phyloP scores from a whole-genome alignment of 2,329 filamentous ascomycete genomes.

The Myriosclerotinia scirpicola region DNA sequence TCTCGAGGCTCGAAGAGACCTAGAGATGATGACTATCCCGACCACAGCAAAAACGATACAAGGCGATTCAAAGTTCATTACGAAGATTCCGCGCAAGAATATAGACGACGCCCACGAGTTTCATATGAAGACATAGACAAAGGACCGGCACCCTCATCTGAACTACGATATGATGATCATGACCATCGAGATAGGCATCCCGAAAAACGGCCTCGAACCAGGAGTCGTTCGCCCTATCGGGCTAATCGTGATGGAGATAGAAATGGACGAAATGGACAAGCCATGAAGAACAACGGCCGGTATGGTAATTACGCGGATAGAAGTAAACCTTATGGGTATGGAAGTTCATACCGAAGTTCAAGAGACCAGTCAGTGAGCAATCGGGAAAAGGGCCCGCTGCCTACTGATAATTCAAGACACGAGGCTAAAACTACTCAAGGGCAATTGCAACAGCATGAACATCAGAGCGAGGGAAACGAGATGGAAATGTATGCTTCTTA shows the following conservation, averaged over 20 bases:
- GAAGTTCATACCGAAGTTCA: conserved; percentile 50
- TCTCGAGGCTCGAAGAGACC: conserved; percentile 63
- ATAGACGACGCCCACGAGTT: conserved; percentile 49
- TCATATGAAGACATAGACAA: conserved; percentile 59
- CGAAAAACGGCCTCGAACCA: conserved; percentile 57
- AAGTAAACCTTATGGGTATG: conserved; percentile 37
- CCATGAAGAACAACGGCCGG: conserved; percentile 31
- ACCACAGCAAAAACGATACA: conserved; percentile 51
- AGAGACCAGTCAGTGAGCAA: conserved; percentile 63
- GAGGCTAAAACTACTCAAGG: conserved; percentile 69
- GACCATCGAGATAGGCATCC: conserved; percentile 51
- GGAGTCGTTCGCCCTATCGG: conserved; percentile 50
- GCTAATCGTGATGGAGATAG: conserved; percentile 39
- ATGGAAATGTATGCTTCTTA: conserved; percentile 44
- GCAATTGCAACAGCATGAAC: conserved; percentile 53
- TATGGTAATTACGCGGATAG: conserved; percentile 28
- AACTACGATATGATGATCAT: conserved; percentile 52
- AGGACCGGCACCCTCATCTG: conserved; percentile 33
- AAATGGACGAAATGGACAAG: conserved; percentile 29
- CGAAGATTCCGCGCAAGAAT: conserved; percentile 53
- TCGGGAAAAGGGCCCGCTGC: conserved; percentile 59
- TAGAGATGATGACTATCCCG: conserved; percentile 60
- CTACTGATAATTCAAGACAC: conserved; percentile 58
- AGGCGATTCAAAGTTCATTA: conserved; percentile 62
- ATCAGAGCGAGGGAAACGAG: conserved; percentile 41